Conservation (phyloP, 2,329 filamentous ascomycete genomes). For the Penicillium sp. region DNA sequence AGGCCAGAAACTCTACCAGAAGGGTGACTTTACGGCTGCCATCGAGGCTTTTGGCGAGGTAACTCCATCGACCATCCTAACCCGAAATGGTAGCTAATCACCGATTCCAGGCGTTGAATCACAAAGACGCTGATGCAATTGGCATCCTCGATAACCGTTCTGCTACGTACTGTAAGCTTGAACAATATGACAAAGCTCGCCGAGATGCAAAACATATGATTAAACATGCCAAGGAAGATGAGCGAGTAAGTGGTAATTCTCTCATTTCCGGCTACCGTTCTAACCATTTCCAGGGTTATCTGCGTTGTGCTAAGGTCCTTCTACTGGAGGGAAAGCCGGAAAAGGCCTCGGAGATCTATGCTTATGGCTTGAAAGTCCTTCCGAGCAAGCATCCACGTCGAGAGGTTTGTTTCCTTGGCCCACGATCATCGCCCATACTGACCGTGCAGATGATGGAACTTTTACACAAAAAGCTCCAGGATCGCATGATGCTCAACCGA, state of each 20-base stretch:
- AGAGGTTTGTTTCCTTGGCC: conserved; percentile 18
- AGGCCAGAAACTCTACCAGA: conserved; percentile 45
- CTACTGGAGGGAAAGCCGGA: conserved; percentile 49
- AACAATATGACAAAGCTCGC: conserved; percentile 51
- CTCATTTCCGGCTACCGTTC: not conserved
- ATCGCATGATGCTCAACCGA: conserved; percentile 28
- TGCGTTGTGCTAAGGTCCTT: conserved; percentile 53
- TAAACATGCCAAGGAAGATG: conserved; percentile 48
- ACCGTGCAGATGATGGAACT: conserved; percentile 41
- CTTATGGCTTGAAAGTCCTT: conserved; percentile 56
- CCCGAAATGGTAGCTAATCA: conserved; percentile 10
- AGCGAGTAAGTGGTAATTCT: conserved; percentile 41
- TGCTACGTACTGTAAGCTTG: conserved; percentile 55
- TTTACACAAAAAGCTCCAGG: conserved; percentile 48
- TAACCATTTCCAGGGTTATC: conserved; percentile 47
- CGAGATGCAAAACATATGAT: conserved; percentile 60
- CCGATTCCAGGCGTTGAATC: conserved; percentile 37
- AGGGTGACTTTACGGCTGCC: conserved; percentile 45
- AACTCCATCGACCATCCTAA: conserved; percentile 10
- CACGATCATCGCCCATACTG: not conserved
- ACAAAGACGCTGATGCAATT: conserved; percentile 33
- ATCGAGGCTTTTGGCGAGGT: conserved; percentile 44
- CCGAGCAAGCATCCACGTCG: conserved; percentile 38
- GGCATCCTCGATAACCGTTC: conserved; percentile 55
- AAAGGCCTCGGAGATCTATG: conserved; percentile 57